phyloP scores from a whole-genome alignment of 768 basidiomycete species.

The Mrakia gelida region DNA sequence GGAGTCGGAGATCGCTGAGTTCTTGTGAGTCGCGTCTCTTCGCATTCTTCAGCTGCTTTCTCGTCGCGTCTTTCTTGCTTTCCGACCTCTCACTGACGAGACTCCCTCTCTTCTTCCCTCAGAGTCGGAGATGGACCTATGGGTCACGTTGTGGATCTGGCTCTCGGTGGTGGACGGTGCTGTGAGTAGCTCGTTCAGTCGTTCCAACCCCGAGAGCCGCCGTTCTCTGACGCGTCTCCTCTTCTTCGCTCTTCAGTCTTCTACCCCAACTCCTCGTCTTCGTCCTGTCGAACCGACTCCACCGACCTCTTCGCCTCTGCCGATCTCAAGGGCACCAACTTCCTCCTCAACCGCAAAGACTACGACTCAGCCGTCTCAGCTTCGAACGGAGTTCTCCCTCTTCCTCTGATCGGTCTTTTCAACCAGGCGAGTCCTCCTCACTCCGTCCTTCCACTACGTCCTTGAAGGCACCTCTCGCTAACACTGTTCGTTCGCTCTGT shows the following conservation, averaged over 20 bases:
- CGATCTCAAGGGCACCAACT: conserved; percentile 12
- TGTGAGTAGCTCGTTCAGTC: background rate
- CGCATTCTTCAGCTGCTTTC: too few species aligned
- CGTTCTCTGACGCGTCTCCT: background rate
- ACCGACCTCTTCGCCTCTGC: conserved; percentile 33
- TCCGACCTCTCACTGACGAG: background rate
- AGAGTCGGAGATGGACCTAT: conserved; percentile 35
- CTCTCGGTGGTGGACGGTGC: conserved; percentile 37
- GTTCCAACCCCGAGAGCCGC: too few species aligned
- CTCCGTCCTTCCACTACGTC: conserved; percentile 11
- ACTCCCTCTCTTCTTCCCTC: background rate
- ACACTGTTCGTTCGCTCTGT: too few species aligned
- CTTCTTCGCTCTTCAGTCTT: conserved; percentile 4
- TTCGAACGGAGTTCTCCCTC: conserved; percentile 27
- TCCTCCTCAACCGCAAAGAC: conserved; percentile 33
- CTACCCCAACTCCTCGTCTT: background rate
- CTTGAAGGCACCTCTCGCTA: too few species aligned
- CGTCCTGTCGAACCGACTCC: conserved; percentile 36
- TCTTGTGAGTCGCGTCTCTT: conserved; percentile 22
- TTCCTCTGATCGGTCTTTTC: conserved; percentile 36
- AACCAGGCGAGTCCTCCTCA: conserved; percentile 13
- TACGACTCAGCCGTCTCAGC: conserved; percentile 30
- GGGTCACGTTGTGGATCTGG: conserved; percentile 37
- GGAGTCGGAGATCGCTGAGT: conserved; percentile 34
- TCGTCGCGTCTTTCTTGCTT: background rate